Evolutionary conservation across 2,329 filamentous ascomycete species (phyloP).

Genomic region (Ophiostoma novo-ulmi): DNA sequence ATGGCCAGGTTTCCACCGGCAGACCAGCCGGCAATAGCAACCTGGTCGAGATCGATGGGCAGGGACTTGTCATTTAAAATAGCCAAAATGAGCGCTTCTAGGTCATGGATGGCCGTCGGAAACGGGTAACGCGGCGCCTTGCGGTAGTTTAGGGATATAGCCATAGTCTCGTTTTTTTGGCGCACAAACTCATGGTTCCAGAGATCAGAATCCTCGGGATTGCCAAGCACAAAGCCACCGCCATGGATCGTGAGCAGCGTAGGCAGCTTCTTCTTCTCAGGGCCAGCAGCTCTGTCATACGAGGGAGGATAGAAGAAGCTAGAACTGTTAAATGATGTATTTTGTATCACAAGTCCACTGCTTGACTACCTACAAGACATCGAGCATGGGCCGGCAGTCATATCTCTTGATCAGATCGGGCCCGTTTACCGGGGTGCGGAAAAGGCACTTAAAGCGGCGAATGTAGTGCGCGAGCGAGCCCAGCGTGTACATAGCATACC

Average conservation of each 20-base stretch:
- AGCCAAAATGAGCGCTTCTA: slow-evolving; percentile 41
- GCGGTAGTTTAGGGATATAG: slow-evolving; percentile 46
- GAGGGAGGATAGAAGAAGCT: slow-evolving; percentile 39
- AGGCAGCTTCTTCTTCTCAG: slow-evolving; percentile 33
- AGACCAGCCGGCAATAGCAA: slow-evolving; percentile 46
- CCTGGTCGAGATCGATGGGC: slow-evolving; percentile 40
- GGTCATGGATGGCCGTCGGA: slow-evolving; percentile 42
- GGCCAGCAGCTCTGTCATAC: slow-evolving; percentile 32
- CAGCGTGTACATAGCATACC: slow-evolving; percentile 20
- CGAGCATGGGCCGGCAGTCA: slow-evolving; percentile 23
- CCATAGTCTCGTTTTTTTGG: slow-evolving; percentile 37
- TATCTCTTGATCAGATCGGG: slow-evolving; percentile 28
- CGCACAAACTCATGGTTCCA: slow-evolving; percentile 44
- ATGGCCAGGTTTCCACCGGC: slow-evolving; percentile 49
- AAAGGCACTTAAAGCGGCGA: neutral
- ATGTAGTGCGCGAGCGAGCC: slow-evolving; percentile 17
- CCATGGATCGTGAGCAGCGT: slow-evolving; percentile 49
- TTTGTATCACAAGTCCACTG: neutral
- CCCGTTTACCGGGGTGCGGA: neutral
- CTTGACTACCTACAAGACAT: slow-evolving; percentile 19
- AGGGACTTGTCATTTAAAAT: slow-evolving; percentile 42
- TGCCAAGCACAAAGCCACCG: slow-evolving; percentile 45
- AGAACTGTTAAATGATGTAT: neutral
- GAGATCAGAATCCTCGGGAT: slow-evolving; percentile 42
- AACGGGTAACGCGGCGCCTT: slow-evolving; percentile 44